Percentiles rank a stretch among this genome's conserved stretches.
phyloP scores from a whole-genome alignment of 768 basidiomycete genomes.

The Xerocomellus chrysenteron region DNA sequence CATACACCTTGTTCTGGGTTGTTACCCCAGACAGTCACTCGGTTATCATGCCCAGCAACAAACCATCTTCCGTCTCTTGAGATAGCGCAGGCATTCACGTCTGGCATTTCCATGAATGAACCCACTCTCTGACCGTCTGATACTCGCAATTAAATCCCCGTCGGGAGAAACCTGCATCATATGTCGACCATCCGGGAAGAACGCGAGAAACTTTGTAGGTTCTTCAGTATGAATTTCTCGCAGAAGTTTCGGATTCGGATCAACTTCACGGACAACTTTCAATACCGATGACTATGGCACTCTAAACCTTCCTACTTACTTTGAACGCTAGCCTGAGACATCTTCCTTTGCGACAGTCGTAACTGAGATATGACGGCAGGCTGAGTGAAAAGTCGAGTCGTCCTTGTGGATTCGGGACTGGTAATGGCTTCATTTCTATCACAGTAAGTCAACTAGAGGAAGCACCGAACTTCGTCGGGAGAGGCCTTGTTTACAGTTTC shows the following conservation, averaged over 20 bases:
- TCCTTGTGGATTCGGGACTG: neutral
- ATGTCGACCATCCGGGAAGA: neutral
- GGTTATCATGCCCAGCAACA: neutral
- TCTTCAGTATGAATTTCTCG: neutral
- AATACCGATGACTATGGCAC: neutral
- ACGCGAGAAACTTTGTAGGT: neutral
- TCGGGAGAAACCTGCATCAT: slow-evolving; percentile 1
- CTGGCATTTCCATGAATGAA: neutral
- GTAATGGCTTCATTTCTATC: too few species aligned
- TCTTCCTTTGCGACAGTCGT: neutral
- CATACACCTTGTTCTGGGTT: neutral
- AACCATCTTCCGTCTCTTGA: neutral
- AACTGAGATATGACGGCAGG: neutral
- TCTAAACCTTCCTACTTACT: neutral
- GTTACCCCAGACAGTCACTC: neutral
- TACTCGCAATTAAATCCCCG: neutral
- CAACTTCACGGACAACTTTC: neutral
- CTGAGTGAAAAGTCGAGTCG: neutral
- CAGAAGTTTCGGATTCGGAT: neutral
- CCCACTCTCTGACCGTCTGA: slow-evolving; percentile 2
- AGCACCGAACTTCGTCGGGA: too few species aligned
- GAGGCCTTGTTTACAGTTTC: too few species aligned
- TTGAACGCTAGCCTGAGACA: neutral
- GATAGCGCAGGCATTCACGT: neutral
- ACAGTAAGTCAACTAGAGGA: too few species aligned